phyloP scores from a whole-genome alignment of 1,284 basidiomycete species.

The Apiotrichum akiyoshidainum region DNA sequence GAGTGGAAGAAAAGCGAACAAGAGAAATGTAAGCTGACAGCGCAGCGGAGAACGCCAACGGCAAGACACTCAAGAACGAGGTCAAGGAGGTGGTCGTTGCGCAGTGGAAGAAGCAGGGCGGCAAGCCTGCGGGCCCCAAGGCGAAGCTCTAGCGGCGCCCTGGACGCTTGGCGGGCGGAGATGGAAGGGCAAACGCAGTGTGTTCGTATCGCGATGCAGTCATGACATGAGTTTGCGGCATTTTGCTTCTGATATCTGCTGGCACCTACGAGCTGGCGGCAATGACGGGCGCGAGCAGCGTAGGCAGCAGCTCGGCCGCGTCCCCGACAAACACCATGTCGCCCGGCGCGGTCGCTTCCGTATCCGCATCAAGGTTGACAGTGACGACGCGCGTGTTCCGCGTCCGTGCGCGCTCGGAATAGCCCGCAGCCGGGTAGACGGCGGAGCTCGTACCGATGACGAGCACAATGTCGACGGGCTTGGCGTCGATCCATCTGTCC shows the following conservation, averaged over 20 bases:
- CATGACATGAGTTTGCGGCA: not conserved
- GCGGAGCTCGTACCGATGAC: slow-evolving; percentile 16
- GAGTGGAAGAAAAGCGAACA: slow-evolving; percentile 1
- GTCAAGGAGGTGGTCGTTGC: slow-evolving; percentile 21
- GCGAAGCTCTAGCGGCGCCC: slow-evolving; percentile 9
- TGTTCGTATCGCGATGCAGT: not conserved
- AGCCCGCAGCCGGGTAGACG: slow-evolving; percentile 16
- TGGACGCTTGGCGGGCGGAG: not conserved
- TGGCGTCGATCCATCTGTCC: slow-evolving; percentile 12
- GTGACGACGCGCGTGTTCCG: slow-evolving; percentile 9
- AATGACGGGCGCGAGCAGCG: slow-evolving; percentile 12
- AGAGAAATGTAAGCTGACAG: not conserved
- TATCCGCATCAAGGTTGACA: slow-evolving; percentile 14
- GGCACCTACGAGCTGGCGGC: not conserved
- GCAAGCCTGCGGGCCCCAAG: slow-evolving; percentile 8
- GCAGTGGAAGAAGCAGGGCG: slow-evolving; percentile 15
- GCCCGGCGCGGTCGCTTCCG: not conserved
- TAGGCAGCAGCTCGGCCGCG: slow-evolving; percentile 11
- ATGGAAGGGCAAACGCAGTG: not conserved
- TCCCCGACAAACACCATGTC: slow-evolving; percentile 17
- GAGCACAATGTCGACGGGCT: slow-evolving; percentile 13
- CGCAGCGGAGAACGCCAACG: slow-evolving; percentile 16
- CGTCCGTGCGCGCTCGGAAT: slow-evolving; percentile 13
- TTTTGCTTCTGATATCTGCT: not conserved
- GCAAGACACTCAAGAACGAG: slow-evolving; percentile 20